Conservation (phyloP, 1,284 basidiomycete species). For the Malassezia cuniculi region DNA sequence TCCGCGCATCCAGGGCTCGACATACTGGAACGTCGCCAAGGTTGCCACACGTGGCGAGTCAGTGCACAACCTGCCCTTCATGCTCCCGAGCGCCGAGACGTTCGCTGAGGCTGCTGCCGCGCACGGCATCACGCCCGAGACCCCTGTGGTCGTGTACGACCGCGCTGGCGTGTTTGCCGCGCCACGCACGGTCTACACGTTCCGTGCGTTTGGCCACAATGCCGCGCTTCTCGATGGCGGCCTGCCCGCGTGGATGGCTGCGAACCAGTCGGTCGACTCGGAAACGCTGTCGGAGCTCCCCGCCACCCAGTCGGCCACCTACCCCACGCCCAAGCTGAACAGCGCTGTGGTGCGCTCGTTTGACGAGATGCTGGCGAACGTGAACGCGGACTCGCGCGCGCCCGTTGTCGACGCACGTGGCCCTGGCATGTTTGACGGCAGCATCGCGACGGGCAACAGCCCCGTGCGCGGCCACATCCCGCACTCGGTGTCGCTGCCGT, state of each 20-base stretch:
- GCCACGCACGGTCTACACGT: conserved; percentile 32
- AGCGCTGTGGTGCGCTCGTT: conserved; percentile 57
- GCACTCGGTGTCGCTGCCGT: conserved; percentile 69
- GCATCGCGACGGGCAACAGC: conserved; percentile 67
- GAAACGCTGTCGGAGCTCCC: conserved; percentile 13
- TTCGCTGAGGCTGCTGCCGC: conserved; percentile 68
- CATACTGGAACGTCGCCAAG: conserved; percentile 70
- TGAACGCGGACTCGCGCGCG: conserved; percentile 50
- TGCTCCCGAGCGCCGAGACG: conserved; percentile 66
- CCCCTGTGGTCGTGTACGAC: conserved; percentile 70
- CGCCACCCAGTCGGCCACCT: conserved; percentile 9
- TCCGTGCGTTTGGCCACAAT: conserved; percentile 34
- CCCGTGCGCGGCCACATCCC: conserved; percentile 99
- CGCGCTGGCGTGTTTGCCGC: conserved; percentile 22
- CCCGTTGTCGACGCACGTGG: conserved; percentile 79
- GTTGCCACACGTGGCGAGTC: conserved; percentile 43
- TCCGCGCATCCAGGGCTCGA: conserved; percentile 62
- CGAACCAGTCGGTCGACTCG: conserved; percentile 19
- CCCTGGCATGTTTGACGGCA: conserved; percentile 59
- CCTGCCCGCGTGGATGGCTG: conserved; percentile 33
- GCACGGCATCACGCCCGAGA: conserved; percentile 60
- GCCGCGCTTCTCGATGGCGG: conserved; percentile 37
- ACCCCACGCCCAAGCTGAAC: conserved; percentile 52
- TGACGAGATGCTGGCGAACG: conserved; percentile 66
- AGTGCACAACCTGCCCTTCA: conserved; percentile 58